Base-by-base conservation (phyloP, 2,329 filamentous ascomycete species). In the Botrytis porri region DNA sequence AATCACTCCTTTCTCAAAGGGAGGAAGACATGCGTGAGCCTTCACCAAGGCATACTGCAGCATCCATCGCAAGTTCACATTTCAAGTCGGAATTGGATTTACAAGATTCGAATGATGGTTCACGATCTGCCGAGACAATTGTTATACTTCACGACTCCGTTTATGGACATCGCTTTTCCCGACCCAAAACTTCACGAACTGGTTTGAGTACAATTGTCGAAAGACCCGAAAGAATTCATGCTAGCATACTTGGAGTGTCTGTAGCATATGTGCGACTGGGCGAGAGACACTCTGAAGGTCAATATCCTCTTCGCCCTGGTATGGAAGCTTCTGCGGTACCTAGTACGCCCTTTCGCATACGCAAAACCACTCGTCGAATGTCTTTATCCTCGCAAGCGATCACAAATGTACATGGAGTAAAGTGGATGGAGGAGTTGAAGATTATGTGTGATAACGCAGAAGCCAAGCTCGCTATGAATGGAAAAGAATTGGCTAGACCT, bases 391-490 rank as follows among this genome's bases (percentile, higher is more conserved):
- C 94, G 3, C 87, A 89, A 4, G 90, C 90, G 0, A 95, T 98
- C 10, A 95, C 93, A 10, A 94, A 95, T 80, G 94, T 99, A 0
- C 96, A 99, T 83, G 95, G 95, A 0, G 87, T 85, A 4, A 92
- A 92, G 76, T 98, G 95, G 95, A 98, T 98, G 95, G 89, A 93
- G 70, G 95, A 98, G 80, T 84, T 99, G 66, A 92, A 90, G 82
- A 84, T 87, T 12, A 93, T 98, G 92, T 98, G 96, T 80, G 87
- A 93, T 45, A 85, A 88, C 62, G 94, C 95, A 5, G 93, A 93
- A 79, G 86, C 88, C 8, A 95, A 92, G 79, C 85, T 98, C 70
- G 92, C 93, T 9, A 84, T 89, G 75, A 92, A 90, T 72, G 91
- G 90, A 16, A 95, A 92, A 80, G 95, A 98, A 81, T 84, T 98